These are phyloP conservation scores for Asterella californica DNA, from an alignment of 225 moss, liverwort and hornwort genomes.

Conservation along the genomic window DNA sequence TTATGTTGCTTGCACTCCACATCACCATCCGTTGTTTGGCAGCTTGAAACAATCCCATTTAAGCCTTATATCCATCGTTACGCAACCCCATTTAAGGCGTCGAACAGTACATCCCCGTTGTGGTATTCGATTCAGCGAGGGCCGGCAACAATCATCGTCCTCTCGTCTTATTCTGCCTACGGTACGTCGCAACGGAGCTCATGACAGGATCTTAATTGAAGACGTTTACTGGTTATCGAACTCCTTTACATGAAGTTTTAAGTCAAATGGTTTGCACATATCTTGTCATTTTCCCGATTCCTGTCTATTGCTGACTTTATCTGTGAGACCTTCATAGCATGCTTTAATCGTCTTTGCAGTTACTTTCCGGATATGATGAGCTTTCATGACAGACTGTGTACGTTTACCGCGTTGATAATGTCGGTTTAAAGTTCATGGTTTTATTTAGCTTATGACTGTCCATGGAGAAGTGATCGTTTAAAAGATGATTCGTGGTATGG, in stretches of 20 bases:
- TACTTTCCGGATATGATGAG: too few species aligned
- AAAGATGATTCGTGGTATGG: neutral
- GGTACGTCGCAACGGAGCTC: slow-evolving; percentile 28
- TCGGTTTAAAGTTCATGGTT: too few species aligned
- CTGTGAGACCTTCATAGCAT: too few species aligned
- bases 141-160: slow-evolving; percentile 52
- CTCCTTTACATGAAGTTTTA: neutral
- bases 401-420: too few species aligned
- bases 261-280: too few species aligned
- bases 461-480: neutral
- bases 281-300: too few species aligned
- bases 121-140: slow-evolving; percentile 50
- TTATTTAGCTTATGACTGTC: too few species aligned
- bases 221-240: neutral
- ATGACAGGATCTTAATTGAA: neutral
- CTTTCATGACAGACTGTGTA: too few species aligned
- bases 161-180: slow-evolving; percentile 53
- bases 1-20: too few species aligned
- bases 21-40: slow-evolving; percentile 6
- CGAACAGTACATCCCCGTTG: slow-evolving; percentile 40
- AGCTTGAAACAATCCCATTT: slow-evolving; percentile 46
- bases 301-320: too few species aligned
- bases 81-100: slow-evolving; percentile 37
- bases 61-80: slow-evolving; percentile 44
- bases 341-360: too few species aligned